These are phyloP conservation scores for Marasmius fiardii DNA, from an alignment of 1,284 basidiomycete genomes.

Conservation along the genomic window DNA sequence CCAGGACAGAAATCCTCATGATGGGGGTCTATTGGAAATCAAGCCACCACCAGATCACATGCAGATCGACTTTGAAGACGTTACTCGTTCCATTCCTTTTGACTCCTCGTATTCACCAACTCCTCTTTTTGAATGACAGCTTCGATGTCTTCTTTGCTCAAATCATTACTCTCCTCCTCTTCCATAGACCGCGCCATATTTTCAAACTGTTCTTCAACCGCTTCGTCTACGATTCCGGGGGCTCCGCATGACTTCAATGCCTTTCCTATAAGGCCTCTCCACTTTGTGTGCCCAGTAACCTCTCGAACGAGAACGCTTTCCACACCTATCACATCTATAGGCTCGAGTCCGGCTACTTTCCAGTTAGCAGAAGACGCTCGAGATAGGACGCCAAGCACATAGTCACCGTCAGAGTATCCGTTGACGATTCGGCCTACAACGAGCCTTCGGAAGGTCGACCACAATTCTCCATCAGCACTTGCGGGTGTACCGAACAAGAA, in stretches of 20 bases:
- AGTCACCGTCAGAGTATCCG: constrained; percentile 68
- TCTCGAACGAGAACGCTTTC: constrained; percentile 63
- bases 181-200: constrained; percentile 10
- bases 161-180: constrained; percentile 5
- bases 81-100: neutral
- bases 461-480: constrained; percentile 49
- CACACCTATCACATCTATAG: constrained; percentile 62
- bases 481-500: constrained; percentile 73
- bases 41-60: too few relatives aligned
- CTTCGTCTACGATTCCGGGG: constrained; percentile 34
- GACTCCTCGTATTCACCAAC: neutral
- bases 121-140: constrained; percentile 8
- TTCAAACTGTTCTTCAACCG: constrained; percentile 33
- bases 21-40: too few relatives aligned
- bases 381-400: constrained; percentile 72
- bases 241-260: constrained; percentile 38
- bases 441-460: constrained; percentile 63
- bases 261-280: constrained; percentile 49
- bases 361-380: constrained; percentile 62
- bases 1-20: too few relatives aligned
- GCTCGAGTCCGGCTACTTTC: constrained; percentile 66
- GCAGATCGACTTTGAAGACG: neutral
- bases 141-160: constrained; percentile 17
- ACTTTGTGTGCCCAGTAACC: constrained; percentile 53
- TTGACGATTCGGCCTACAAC: constrained; percentile 73